Base-by-base conservation (phyloP, 1,139 yeast species). In the Nakaseomyces uthaithaninus region DNA sequence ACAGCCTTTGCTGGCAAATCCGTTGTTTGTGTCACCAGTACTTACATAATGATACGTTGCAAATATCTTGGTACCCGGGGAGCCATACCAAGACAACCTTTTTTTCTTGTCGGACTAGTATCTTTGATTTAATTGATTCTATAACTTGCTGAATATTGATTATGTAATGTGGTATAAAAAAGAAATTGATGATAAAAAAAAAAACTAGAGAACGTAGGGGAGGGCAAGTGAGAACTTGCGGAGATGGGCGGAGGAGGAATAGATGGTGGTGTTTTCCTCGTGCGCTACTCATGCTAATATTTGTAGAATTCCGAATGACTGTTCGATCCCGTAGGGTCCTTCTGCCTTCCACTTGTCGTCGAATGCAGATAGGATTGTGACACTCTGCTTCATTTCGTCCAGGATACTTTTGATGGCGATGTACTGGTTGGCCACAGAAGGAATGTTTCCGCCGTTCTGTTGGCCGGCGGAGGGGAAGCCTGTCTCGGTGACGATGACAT, bases 321-420 rank as follows among this genome's bases (percentile, higher is more conserved):
- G 95, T 64, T 87, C 96, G 55, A 87, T 78, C 48, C 80, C 81
- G 60, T 83, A 79, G 3, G 74, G 71, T 43, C 96, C 96, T 22
- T 95, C 89, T n/a, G 60, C 54, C 62, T 87, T 87, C 96, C 96
- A 87, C 63, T 63, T 69, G 60, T 87, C 96, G 57, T 87, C 69
- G 62, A 64, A 85, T 12, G 87, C 77, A 15, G 94, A 77, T 53
- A 87, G 70, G 46, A 87, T 74, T 4, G 89, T 80, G 37, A 76
- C 75, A 37, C 78, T 76, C 36, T 76, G 75, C 42, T 60, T 49
- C 39, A 80, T 65, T 36, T 68, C 71, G 19, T 73, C 66, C 38
- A 85, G 63, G 34, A 84, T 76, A 22, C 76, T 64, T 44, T 69
- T 62, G 42, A 87, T 70, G 8, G 95, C 95, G 41, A 68, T 66